Percentiles rank a stretch among this genome's conserved stretches.
Evolutionary conservation across 257 asterid genomes (phyloP).

Genomic region (Scutellaria minor): DNA sequence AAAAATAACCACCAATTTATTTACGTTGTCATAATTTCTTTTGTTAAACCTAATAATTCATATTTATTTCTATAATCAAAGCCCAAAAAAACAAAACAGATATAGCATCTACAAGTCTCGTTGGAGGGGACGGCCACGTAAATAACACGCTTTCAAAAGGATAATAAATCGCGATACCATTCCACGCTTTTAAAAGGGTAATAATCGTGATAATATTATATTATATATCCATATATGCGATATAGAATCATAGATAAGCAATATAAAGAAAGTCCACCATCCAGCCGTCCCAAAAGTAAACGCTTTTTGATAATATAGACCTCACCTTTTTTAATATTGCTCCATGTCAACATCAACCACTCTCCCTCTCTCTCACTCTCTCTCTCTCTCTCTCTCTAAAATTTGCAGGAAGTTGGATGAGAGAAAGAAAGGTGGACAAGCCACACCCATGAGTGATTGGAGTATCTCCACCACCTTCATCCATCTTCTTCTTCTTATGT

Average conservation of each 20-base stretch:
- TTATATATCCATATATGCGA: background rate
- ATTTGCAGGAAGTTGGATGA: slow-evolving; percentile 56
- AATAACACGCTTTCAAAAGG: slow-evolving; percentile 45
- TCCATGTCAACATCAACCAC: slow-evolving; percentile 83
- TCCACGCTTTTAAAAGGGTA: background rate
- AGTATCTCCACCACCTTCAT: slow-evolving; percentile 45
- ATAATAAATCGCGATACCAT: too few relatives aligned
- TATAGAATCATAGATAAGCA: background rate
- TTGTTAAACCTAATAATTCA: too few relatives aligned
- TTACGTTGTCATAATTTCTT: too few relatives aligned
- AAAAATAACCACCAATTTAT: too few relatives aligned
- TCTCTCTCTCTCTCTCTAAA: slow-evolving; percentile 41
- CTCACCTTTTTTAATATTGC: slow-evolving; percentile 63
- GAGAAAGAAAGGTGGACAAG: slow-evolving; percentile 31
- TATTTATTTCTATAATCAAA: too few relatives aligned
- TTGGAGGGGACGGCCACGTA: slow-evolving; percentile 33
- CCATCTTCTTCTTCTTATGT: slow-evolving; percentile 32
- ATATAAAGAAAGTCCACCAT: slow-evolving; percentile 63
- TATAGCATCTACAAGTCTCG: too few relatives aligned
- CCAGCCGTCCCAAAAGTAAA: slow-evolving; percentile 91
- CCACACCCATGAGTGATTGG: slow-evolving; percentile 54
- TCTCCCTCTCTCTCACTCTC: slow-evolving; percentile 44
- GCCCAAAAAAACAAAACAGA: too few relatives aligned
- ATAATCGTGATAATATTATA: slow-evolving; percentile 9
- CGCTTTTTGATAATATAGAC: slow-evolving; percentile 68